Conservation (phyloP, 2,329 filamentous ascomycete species). For the Geosmithia morbida region DNA sequence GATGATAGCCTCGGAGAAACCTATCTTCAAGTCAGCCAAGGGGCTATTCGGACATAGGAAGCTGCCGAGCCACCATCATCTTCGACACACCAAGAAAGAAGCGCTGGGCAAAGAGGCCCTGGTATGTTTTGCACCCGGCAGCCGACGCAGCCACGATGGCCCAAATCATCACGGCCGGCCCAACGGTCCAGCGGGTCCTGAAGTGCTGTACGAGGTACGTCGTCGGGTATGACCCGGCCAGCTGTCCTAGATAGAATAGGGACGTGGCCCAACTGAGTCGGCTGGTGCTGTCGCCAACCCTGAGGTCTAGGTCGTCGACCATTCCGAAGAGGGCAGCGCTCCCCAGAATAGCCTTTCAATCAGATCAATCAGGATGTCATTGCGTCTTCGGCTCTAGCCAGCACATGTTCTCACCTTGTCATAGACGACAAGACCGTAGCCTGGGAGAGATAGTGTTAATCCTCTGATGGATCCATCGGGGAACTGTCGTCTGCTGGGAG, state of each 20-base stretch:
- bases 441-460: conserved; percentile 6
- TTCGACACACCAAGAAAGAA: conserved; percentile 33
- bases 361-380: no score
- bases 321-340: conserved; percentile 63
- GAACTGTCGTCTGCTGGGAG: no score
- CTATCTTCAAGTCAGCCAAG: background rate
- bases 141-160: conserved; percentile 52
- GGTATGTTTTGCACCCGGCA: conserved; percentile 47
- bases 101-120: conserved; percentile 52
- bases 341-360: conserved; percentile 49
- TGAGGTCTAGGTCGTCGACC: conserved; percentile 51
- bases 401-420: conserved; percentile 26
- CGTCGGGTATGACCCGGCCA: conserved; percentile 60
- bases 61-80: no score
- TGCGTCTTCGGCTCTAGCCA: background rate
- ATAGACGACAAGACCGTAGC: conserved; percentile 27
- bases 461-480: background rate
- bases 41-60: no score
- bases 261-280: conserved; percentile 66
- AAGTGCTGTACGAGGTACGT: conserved; percentile 57
- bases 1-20: conserved; percentile 30
- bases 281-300: conserved; percentile 41
- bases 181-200: conserved; percentile 46
- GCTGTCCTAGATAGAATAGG: conserved; percentile 69
- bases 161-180: conserved; percentile 51